Evolutionary conservation across 2,329 filamentous ascomycete genomes (phyloP).

Genomic region (Fusarium sp.): DNA sequence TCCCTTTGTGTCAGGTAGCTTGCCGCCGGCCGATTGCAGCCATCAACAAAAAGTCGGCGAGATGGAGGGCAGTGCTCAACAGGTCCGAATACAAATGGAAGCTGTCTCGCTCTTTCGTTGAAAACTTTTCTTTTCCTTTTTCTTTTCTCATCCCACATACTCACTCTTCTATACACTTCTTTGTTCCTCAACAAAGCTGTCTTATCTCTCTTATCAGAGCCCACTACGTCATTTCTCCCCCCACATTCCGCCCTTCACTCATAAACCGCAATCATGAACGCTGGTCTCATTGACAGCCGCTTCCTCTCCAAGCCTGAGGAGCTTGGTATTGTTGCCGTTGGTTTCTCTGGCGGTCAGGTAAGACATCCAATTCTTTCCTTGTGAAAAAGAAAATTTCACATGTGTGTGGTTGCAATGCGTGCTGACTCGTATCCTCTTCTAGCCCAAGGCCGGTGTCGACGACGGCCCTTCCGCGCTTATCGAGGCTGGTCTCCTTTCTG

Average conservation of each 20-base stretch:
- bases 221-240: conserved; percentile 41
- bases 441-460: conserved; percentile 91
- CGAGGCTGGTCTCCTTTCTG: conserved; percentile 84
- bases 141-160: background rate
- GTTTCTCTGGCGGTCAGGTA: conserved; percentile 97
- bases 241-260: conserved; percentile 35
- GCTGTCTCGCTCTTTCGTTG: conserved; percentile 11
- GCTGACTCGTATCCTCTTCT: conserved; percentile 51
- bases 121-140: background rate
- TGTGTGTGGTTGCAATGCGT: background rate
- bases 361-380: conserved; percentile 37
- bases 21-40: conserved; percentile 45
- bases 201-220: conserved; percentile 28
- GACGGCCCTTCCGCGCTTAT: conserved; percentile 91
- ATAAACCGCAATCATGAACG: conserved; percentile 57
- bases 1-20: conserved; percentile 3
- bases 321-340: conserved; percentile 92
- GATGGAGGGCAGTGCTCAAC: conserved; percentile 26
- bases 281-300: conserved; percentile 69
- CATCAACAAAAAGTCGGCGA: conserved; percentile 12
- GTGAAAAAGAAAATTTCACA: conserved; percentile 8
- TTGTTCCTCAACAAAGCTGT: conserved; percentile 1
- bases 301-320: conserved; percentile 86
- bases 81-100: conserved; percentile 39
- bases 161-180: background rate